These are phyloP conservation scores for Penicillium macrosclerotiorum DNA, from an alignment of 495 filamentous ascomycete genomes.

Conservation along the genomic window DNA sequence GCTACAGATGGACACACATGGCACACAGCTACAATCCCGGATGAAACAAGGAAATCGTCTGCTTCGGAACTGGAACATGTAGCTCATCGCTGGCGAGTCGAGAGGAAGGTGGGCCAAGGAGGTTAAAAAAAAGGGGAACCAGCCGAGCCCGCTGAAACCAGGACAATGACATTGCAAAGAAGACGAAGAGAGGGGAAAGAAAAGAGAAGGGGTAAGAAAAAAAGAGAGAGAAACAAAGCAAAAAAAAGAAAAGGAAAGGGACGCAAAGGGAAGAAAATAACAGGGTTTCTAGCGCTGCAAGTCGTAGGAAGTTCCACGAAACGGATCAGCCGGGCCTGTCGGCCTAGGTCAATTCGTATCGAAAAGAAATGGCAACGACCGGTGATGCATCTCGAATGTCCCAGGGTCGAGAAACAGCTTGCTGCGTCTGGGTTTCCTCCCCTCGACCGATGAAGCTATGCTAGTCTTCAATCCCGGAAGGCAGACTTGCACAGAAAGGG, in stretches of 20 bases:
- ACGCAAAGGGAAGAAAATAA: constrained; percentile 25
- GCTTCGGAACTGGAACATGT: constrained; percentile 31
- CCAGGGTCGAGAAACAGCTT: constrained; percentile 24
- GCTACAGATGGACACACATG: too few relatives aligned
- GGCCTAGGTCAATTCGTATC: not conserved
- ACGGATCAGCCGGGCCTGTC: constrained; percentile 8
- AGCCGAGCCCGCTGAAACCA: constrained; percentile 18
- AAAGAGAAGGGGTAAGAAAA: not conserved
- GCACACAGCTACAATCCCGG: constrained; percentile 11
- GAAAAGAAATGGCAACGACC: constrained; percentile 8
- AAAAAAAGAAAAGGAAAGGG: constrained; percentile 27
- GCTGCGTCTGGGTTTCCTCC: constrained; percentile 31
- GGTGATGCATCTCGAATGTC: constrained; percentile 31
- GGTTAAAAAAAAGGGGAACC: constrained; percentile 14
- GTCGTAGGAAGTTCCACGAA: constrained; percentile 28
- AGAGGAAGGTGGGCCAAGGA: constrained; percentile 10
- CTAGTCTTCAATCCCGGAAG: constrained; percentile 41
- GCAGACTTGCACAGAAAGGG: constrained; percentile 50
- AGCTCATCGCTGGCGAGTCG: constrained; percentile 27
- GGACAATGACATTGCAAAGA: constrained; percentile 22
- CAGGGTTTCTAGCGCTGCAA: constrained; percentile 41
- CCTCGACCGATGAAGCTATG: constrained; percentile 40
- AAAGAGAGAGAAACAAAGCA: constrained; percentile 21
- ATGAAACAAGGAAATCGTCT: constrained; percentile 24
- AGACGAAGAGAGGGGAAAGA: not conserved